phyloP scores from a whole-genome alignment of 805 yeast species.

The Wickerhamiella nectarea region DNA sequence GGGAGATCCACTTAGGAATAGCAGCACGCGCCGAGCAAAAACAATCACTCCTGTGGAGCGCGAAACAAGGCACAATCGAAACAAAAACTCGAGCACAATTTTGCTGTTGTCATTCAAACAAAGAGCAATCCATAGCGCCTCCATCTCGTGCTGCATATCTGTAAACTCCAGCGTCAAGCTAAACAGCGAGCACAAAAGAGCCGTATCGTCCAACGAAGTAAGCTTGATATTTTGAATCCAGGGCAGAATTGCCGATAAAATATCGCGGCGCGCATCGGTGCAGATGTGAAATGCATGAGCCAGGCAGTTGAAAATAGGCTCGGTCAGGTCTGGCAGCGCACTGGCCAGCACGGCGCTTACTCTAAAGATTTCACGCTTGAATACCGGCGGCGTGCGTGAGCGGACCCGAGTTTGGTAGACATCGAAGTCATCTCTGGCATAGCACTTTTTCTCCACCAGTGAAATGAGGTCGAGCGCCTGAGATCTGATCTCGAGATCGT shows the following conservation, averaged over 20 bases:
- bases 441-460: slow-evolving; percentile 47
- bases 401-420: slow-evolving; percentile 57
- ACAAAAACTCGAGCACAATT: slow-evolving; percentile 55
- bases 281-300: slow-evolving; percentile 56
- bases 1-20: slow-evolving; percentile 39
- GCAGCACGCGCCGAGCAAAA: slow-evolving; percentile 66
- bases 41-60: slow-evolving; percentile 65
- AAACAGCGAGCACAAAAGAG: slow-evolving; percentile 57
- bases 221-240: slow-evolving; percentile 84
- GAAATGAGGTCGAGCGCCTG: slow-evolving; percentile 61
- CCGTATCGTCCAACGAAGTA: slow-evolving; percentile 26
- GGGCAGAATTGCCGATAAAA: slow-evolving; percentile 68
- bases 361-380: slow-evolving; percentile 72
- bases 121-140: slow-evolving; percentile 90
- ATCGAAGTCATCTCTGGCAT: slow-evolving; percentile 39
- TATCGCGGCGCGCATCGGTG: slow-evolving; percentile 51
- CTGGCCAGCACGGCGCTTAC: slow-evolving; percentile 60
- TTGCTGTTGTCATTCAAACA: slow-evolving; percentile 68
- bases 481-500: slow-evolving; percentile 49
- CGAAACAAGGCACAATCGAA: slow-evolving; percentile 52
- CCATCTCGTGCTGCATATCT: slow-evolving; percentile 74
- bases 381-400: slow-evolving; percentile 67
- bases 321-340: slow-evolving; percentile 43
- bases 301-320: slow-evolving; percentile 54
- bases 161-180: slow-evolving; percentile 75